Evolutionary conservation across 2,329 filamentous ascomycete species (phyloP), one percentile per base, ranked within the genome.

Genomic region (Rachicladosporium sp.): DNA sequence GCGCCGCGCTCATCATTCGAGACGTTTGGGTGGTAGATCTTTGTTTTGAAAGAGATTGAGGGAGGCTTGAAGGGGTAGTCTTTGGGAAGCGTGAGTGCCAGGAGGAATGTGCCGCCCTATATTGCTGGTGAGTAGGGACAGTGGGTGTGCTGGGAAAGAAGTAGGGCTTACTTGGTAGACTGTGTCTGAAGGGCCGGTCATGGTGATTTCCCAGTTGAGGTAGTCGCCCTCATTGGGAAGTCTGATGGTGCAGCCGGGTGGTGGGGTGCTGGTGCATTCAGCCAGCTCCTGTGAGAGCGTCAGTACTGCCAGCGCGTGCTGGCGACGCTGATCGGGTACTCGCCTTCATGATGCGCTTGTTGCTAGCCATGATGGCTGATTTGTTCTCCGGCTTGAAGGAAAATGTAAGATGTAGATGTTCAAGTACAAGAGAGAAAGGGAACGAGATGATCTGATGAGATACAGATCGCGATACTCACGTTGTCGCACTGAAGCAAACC

Each of bases 1-100:
- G 73, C 80, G 46, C 88, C 88, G 50, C 78, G 75, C 56, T 75
- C 73, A 62, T 93, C 87, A 70, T 93, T 91, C 56, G 81, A 86
- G 43, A 95, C 76, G 65, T 95, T 95, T 33, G 88, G 87, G 67
- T 95, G 88, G 73, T 93, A 95, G 69, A 94, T 83, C 65, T 88
- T 89, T 37, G 87, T 94, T 49, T 70, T 67, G 72, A 94, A 93
- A 56, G 73, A 77, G 51, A 93, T 71, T 44, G 73, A 68, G 10
- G 87, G 87, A 12, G 86, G 78, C 64, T 91, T 91, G 77, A 93
- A 94, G 29, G 87, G 87, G 68, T 93, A 94, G 55, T 86, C 80
- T 51, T 69, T 65, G 10, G 87, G 86, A 8, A 95, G 76, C 31
- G 64, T 70, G 50, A 94, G 69, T 46, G 78, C 64, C 44, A 95